Base-by-base conservation (phyloP, 2,329 filamentous ascomycete genomes). In the Nemania sp. region DNA sequence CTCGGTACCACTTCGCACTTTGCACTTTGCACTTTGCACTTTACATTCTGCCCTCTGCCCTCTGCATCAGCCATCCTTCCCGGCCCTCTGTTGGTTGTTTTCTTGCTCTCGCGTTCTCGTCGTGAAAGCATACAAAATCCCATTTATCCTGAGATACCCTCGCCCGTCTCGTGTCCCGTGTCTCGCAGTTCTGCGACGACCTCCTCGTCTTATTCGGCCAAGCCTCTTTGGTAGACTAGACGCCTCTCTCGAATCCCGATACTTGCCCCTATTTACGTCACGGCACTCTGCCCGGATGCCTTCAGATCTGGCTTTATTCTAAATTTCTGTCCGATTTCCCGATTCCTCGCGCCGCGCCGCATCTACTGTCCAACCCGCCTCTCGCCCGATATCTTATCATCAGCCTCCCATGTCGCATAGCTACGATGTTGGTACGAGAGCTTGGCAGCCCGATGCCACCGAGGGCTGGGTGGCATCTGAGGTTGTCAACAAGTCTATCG, bases 391-490 rank as follows among this genome's bases (percentile, higher is more conserved):
- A 57, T 10, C 11, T 39, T 49, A 34, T 45, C 53, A 71, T 59
- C 64, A 67, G 71, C 70, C 71, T 76, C 76, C 75, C 78, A 96
- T 97, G 93, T 91, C 92, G 81, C 90, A 96, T 79, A 91, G 87
- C 76, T 98, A 96, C 81, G 93, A 98, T 83, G 87, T 97, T 74
- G 95, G 94, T 75, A 98, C 94, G 73, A 88, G 92, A 86, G 95
- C 93, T 75, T 99, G 95, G 95, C 95, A 98, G 85, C 93, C 95
- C 71, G 95, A 99, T 82, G 81, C 87, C 76, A 91, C 91, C 64
- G 94, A 99, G 79, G 95, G 95, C 80, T 99, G 95, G 94, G 87
- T 99, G 77, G 90, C 93, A 75, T 97, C 95, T 48, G 93, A 98
- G 83, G 90, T 99, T 71, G 83, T 90, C 75, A 89, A 90, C 78